These are phyloP conservation scores for Trichoderma erinaceum DNA, from an alignment of 495 filamentous ascomycete species.

Conservation along the genomic window DNA sequence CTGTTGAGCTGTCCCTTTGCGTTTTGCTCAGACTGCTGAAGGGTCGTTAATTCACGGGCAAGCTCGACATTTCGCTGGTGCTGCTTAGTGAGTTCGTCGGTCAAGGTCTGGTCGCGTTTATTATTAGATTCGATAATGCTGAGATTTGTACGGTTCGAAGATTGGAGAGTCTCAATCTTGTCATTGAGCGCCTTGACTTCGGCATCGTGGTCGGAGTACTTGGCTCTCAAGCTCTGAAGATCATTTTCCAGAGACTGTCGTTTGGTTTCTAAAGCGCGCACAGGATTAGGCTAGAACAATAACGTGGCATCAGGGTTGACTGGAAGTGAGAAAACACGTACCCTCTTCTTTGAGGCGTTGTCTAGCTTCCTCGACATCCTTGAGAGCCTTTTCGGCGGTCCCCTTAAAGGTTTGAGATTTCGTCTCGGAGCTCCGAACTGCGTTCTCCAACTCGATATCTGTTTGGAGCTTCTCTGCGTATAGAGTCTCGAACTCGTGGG, in stretches of 20 bases:
- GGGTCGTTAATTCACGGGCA: slow-evolving; percentile 66
- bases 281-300: not conserved
- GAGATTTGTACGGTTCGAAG: slow-evolving; percentile 83
- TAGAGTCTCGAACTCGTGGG: slow-evolving; percentile 70
- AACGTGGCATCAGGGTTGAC: not conserved
- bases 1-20: slow-evolving; percentile 69
- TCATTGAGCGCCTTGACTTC: slow-evolving; percentile 69
- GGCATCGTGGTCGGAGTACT: slow-evolving; percentile 57
- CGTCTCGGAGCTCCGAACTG: slow-evolving; percentile 71
- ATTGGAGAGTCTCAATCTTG: slow-evolving; percentile 78
- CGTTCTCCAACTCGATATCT: slow-evolving; percentile 90
- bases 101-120: slow-evolving; percentile 74
- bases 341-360: slow-evolving; percentile 77
- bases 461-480: slow-evolving; percentile 76
- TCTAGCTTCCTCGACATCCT: slow-evolving; percentile 70
- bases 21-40: slow-evolving; percentile 76
- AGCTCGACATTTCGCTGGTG: slow-evolving; percentile 83
- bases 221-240: slow-evolving; percentile 67
- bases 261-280: slow-evolving; percentile 25
- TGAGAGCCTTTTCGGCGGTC: slow-evolving; percentile 71
- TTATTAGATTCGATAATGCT: slow-evolving; percentile 85
- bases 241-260: slow-evolving; percentile 64
- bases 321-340: slow-evolving; percentile 34
- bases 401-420: slow-evolving; percentile 73
- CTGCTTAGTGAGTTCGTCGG: slow-evolving; percentile 76